phyloP scores from a whole-genome alignment of 176 grass and related monocot species.

The Zoysia japonica region DNA sequence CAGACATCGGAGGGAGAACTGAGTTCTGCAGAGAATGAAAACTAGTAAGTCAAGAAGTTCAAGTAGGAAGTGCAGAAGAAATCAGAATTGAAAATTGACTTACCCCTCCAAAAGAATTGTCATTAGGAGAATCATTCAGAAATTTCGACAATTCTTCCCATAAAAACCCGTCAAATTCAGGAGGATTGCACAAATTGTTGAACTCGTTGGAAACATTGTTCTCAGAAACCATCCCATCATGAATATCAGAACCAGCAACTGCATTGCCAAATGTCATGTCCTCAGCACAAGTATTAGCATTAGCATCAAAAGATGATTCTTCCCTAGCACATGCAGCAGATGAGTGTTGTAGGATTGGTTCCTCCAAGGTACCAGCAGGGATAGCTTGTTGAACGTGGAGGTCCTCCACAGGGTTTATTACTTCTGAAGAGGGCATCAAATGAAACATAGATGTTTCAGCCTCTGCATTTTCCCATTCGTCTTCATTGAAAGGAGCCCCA shows the following conservation, averaged over 20 bases:
- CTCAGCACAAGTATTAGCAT: background rate
- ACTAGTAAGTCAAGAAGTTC: background rate
- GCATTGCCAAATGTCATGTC: constrained; percentile 6
- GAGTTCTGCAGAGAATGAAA: constrained; percentile 34
- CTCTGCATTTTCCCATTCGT: constrained; percentile 68
- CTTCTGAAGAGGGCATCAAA: constrained; percentile 30
- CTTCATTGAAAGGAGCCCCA: constrained; percentile 89
- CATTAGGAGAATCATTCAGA: constrained; percentile 37
- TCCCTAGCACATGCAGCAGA: constrained; percentile 28
- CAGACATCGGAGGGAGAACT: constrained; percentile 41
- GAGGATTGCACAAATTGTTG: constrained; percentile 15
- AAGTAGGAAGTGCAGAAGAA: background rate
- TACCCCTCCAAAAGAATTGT: constrained; percentile 40
- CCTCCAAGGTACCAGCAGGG: constrained; percentile 1
- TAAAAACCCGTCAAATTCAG: constrained; percentile 48
- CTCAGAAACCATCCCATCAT: constrained; percentile 29
- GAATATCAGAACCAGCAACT: constrained; percentile 22
- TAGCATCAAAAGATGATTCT: background rate
- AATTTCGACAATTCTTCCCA: constrained; percentile 60
- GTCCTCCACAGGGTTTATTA: constrained; percentile 15
- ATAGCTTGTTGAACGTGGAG: background rate
- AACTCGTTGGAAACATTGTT: constrained; percentile 17
- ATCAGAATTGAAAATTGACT: background rate
- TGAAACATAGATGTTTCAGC: constrained; percentile 42
- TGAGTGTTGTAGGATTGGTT: constrained; percentile 4